These are phyloP conservation scores for Larix kaempferi DNA, from an alignment of 75 land plant genomes.

Conservation along the genomic window DNA sequence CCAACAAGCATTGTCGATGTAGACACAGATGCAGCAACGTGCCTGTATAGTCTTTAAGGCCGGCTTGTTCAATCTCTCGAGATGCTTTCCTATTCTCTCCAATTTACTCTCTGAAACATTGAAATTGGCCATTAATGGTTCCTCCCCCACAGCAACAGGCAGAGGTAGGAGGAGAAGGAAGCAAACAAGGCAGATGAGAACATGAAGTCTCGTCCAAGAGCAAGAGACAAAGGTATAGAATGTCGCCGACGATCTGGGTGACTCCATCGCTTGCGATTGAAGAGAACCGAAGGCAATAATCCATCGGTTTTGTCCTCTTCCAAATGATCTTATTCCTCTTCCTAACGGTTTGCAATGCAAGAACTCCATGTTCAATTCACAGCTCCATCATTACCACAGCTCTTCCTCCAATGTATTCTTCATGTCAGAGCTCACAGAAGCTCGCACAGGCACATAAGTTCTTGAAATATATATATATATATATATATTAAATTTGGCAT, in stretches of 20 bases:
- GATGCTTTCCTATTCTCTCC: conserved; percentile 37
- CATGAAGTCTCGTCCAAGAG: background rate
- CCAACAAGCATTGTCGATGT: background rate
- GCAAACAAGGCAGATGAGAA: conserved; percentile 1
- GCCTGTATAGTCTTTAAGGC: conserved; percentile 82
- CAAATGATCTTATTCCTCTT: background rate
- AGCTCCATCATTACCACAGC: conserved; percentile 3
- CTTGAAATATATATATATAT: background rate
- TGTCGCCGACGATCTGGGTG: background rate
- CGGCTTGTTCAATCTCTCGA: conserved; percentile 71
- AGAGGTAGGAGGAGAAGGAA: background rate
- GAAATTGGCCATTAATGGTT: background rate
- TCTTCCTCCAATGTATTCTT: background rate
- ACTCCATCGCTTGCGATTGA: background rate
- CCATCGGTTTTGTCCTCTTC: conserved; percentile 10
- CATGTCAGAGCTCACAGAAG: conserved; percentile 5
- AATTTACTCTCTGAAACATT: conserved; percentile 17
- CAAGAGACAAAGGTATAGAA: conserved; percentile 3
- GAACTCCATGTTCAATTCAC: conserved; percentile 2
- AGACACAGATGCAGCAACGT: conserved; percentile 5
- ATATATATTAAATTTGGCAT: background rate
- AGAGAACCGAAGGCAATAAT: background rate
- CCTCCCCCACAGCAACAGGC: background rate
- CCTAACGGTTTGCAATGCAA: conserved; percentile 8
- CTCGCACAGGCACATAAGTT: background rate